phyloP scores from a whole-genome alignment of 306 rosid genomes.

The Acacia acuminata region DNA sequence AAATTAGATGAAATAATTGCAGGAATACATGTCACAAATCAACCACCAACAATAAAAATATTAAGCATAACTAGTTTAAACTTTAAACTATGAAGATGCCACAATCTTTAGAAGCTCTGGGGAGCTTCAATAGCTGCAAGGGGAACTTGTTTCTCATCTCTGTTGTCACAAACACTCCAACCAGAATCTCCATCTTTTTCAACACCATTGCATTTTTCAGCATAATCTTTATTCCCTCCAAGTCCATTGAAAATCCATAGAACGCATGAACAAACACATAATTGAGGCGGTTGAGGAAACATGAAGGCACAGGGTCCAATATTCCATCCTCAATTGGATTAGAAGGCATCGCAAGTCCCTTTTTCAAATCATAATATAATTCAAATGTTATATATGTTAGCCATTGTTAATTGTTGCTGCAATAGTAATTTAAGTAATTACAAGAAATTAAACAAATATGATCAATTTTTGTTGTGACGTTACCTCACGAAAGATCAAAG shows the following conservation, averaged over 20 bases:
- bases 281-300: slow-evolving; percentile 19
- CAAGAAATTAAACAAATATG: background rate
- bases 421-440: background rate
- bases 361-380: background rate
- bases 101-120: background rate
- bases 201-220: slow-evolving; percentile 16
- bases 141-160: background rate
- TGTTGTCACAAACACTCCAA: background rate
- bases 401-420: background rate
- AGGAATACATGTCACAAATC: too few species aligned
- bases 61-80: background rate
- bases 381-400: background rate
- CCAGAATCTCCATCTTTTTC: background rate
- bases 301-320: slow-evolving; percentile 32
- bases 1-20: too few species aligned
- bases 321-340: background rate
- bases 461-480: slow-evolving; percentile 5
- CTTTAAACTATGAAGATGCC: background rate
- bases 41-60: too few species aligned
- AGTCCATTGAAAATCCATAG: slow-evolving; percentile 1
- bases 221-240: slow-evolving; percentile 26
- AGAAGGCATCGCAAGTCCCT: background rate
- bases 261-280: background rate
- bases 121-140: background rate
- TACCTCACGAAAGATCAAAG: background rate